A percentile compares a stretch with the other conserved stretches of the same genome.
These are phyloP conservation scores for Chytriomyces confervae DNA, from an alignment of 192 early-diverging fungal genomes.

Conservation along the genomic window DNA sequence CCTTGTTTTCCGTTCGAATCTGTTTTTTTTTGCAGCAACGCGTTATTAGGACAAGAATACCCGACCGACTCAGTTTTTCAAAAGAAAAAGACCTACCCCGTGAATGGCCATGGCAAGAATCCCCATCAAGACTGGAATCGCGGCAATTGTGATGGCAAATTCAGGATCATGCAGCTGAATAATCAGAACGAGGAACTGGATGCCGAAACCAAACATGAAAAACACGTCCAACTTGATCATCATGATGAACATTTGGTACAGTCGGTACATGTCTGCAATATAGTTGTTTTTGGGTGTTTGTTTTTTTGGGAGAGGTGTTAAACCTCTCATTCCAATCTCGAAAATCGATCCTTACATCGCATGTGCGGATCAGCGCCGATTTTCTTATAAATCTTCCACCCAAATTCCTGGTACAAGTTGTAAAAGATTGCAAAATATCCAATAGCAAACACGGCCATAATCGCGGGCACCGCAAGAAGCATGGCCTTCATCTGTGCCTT, in stretches of 20 bases:
- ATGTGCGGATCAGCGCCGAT: conserved; percentile 61
- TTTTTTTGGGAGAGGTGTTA: not conserved
- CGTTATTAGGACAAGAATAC: conserved; percentile 83
- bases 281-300: not conserved
- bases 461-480: conserved; percentile 62
- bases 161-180: conserved; percentile 47
- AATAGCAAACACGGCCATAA: conserved; percentile 59
- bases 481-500: conserved; percentile 5
- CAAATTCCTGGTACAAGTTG: conserved; percentile 57
- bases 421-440: conserved; percentile 47
- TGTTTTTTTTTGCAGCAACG: conserved; percentile 5
- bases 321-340: not conserved
- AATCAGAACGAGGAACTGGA: conserved; percentile 73
- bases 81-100: conserved; percentile 46
- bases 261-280: conserved; percentile 44
- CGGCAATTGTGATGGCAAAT: conserved; percentile 55
- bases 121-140: conserved; percentile 63
- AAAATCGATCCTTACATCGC: conserved; percentile 37
- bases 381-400: conserved; percentile 63
- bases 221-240: conserved; percentile 83
- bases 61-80: conserved; percentile 37
- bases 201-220: conserved; percentile 75
- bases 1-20: conserved; percentile 67
- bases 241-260: conserved; percentile 79
- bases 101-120: conserved; percentile 69